Evolutionary conservation across 352 stramenopile species (phyloP).

Genomic region (Phytophthora fragariae): DNA sequence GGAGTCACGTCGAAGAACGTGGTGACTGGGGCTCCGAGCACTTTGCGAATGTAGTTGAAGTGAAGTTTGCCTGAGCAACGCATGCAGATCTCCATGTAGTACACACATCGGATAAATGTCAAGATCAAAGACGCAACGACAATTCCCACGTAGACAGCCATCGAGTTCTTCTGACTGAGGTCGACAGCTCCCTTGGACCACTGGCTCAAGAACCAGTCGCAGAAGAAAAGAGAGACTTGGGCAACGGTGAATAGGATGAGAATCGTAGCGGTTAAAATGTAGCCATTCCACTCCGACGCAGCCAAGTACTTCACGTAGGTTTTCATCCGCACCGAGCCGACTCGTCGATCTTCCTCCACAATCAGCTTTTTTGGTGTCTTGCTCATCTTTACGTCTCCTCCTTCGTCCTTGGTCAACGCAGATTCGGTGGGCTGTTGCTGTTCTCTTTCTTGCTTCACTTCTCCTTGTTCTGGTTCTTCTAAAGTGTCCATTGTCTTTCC

Average conservation of each 20-base stretch:
- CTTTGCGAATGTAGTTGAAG: slow-evolving; percentile 52
- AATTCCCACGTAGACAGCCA: slow-evolving; percentile 52
- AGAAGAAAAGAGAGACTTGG: slow-evolving; percentile 56
- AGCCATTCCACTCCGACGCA: slow-evolving; percentile 56
- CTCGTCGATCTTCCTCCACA: slow-evolving; percentile 47
- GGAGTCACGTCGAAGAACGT: slow-evolving; percentile 77
- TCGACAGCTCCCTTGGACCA: slow-evolving; percentile 47
- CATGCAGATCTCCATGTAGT: slow-evolving; percentile 63
- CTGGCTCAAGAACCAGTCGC: slow-evolving; percentile 62
- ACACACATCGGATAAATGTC: slow-evolving; percentile 49
- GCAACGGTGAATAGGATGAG: slow-evolving; percentile 47
- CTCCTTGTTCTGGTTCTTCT: background rate
- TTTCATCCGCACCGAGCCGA: slow-evolving; percentile 46
- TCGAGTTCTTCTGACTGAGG: slow-evolving; percentile 43
- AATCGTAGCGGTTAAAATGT: slow-evolving; percentile 36
- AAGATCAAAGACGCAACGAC: slow-evolving; percentile 42
- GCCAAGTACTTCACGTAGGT: slow-evolving; percentile 64
- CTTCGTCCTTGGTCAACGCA: background rate
- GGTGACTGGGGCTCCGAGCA: slow-evolving; percentile 62
- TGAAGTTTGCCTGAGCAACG: slow-evolving; percentile 52
- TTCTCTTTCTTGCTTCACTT: slow-evolving; percentile 3
- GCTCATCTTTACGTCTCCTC: background rate
- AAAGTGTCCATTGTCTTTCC: background rate
- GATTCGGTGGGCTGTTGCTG: background rate
- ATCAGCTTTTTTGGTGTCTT: slow-evolving; percentile 43